Conservation (phyloP, 2,329 filamentous ascomycete species). For the Ophiostoma himal-ulmi region DNA sequence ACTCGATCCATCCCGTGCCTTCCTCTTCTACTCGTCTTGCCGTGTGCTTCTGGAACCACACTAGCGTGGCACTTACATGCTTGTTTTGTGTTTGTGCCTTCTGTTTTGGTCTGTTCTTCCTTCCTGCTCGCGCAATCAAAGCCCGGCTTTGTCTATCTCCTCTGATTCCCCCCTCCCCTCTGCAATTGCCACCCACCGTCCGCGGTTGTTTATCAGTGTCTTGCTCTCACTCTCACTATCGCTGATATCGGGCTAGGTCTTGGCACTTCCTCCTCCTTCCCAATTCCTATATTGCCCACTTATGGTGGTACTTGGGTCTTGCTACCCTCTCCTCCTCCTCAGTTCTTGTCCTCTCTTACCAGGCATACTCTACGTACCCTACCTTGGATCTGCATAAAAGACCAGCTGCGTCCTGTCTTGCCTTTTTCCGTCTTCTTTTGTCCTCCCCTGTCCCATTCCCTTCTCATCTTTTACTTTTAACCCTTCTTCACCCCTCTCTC, state of each 20-base stretch:
- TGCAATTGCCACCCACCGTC: background rate
- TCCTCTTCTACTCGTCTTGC: constrained; percentile 6
- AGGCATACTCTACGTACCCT: background rate
- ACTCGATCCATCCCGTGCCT: constrained; percentile 6
- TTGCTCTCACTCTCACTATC: background rate
- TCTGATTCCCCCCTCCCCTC: background rate
- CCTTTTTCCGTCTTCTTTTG: constrained; percentile 7
- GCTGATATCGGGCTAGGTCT: constrained; percentile 1
- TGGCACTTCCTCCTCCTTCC: constrained; percentile 12
- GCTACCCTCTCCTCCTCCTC: background rate
- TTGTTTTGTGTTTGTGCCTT: background rate
- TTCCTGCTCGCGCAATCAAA: background rate
- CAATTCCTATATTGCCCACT: constrained; percentile 15
- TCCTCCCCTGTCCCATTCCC: background rate
- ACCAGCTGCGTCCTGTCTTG: constrained; percentile 2
- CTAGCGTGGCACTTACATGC: constrained; percentile 14
- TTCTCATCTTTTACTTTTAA: background rate
- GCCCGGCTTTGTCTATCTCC: constrained; percentile 8
- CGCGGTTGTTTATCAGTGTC: constrained; percentile 1
- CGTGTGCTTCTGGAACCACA: constrained; percentile 1
- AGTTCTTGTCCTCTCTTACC: background rate
- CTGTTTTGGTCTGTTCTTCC: background rate
- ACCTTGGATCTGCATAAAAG: constrained; percentile 23
- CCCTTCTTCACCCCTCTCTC: background rate
- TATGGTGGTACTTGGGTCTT: constrained; percentile 7